These are phyloP conservation scores for Prunus kanzakura DNA, from an alignment of 306 rosid species.

Conservation along the genomic window DNA sequence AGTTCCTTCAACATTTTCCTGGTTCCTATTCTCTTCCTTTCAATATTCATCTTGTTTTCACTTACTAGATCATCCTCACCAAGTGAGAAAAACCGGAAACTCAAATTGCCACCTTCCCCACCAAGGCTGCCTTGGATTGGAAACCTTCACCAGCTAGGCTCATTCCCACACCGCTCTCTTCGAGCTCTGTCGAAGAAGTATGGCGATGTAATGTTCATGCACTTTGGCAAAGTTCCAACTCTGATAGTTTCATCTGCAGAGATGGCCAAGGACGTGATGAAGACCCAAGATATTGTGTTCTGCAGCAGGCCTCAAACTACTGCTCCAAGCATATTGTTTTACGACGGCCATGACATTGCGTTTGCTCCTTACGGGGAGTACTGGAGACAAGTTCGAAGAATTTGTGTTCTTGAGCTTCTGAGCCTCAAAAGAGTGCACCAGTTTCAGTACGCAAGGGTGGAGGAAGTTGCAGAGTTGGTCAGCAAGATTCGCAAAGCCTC, in stretches of 20 bases:
- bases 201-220: conserved; percentile 8
- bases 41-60: neutral
- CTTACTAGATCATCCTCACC: neutral
- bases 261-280: neutral
- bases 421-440: conserved; percentile 13
- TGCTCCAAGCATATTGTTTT: conserved; percentile 9
- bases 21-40: neutral
- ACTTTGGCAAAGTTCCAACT: neutral
- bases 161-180: conserved; percentile 27
- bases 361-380: conserved; percentile 19
- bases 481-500: neutral
- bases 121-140: conserved; percentile 29
- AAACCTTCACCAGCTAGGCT: conserved; percentile 38
- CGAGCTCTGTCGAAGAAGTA: conserved; percentile 10
- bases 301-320: neutral
- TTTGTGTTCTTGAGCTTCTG: conserved; percentile 23
- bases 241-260: neutral
- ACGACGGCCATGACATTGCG: conserved; percentile 16
- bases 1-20: neutral
- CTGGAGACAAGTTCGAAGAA: conserved; percentile 25
- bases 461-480: conserved; percentile 13
- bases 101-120: conserved; percentile 33
- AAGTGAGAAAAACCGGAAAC: neutral
- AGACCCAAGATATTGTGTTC: neutral
- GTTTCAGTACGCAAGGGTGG: neutral